Base-by-base conservation (phyloP, 2,329 filamentous ascomycete genomes). In the Aspergillus nomiae region DNA sequence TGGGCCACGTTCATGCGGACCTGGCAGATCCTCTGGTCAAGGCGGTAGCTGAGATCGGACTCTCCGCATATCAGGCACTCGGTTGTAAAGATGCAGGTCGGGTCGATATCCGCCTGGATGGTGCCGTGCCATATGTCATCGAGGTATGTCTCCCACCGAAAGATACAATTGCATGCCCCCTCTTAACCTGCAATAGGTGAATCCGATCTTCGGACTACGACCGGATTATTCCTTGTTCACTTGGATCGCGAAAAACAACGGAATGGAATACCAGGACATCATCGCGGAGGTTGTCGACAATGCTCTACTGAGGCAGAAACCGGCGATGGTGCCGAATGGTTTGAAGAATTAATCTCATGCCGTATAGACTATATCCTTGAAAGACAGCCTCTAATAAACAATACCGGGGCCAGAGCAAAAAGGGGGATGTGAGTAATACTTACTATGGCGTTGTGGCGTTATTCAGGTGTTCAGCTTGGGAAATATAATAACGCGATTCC, bases 101-200 rank as follows among this genome's bases (percentile, higher is more conserved):
- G 12, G 63, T 69, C 11, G 67, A 68, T 63, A 56, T 69, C 16
- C 64, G 67, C 1, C 58, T 69, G 51, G 41, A 32, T 19, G 45
- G 55, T 6, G 8, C 59, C 30, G 34, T 59, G 7, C 61, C 67
- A 26, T 56, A 63, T 57, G 57, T 68, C 4, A 65, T 69, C 30
- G 65, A 69, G 54, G 60, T 61, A 48, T 51, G 58, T 14, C 4
- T 51, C 30, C 3, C 14, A 10, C 16, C 4, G 12, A n/a, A 10
- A 14, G 43, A 2, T 24, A 21, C 26, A 51, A 16, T 30, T 12
- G 48, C 2, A 16, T 28, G 24, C 12, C 7, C 26, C 28, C 50
- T 5, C 26, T 53, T 53, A 53, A 32, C 28, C 19, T 21, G 50
- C 16, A 5, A 19, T 24, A 66, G 60, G 43, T 66, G n/a, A 66